Evolutionary conservation across 305 asterid species (phyloP).

Genomic region (Solanum chacoense): DNA sequence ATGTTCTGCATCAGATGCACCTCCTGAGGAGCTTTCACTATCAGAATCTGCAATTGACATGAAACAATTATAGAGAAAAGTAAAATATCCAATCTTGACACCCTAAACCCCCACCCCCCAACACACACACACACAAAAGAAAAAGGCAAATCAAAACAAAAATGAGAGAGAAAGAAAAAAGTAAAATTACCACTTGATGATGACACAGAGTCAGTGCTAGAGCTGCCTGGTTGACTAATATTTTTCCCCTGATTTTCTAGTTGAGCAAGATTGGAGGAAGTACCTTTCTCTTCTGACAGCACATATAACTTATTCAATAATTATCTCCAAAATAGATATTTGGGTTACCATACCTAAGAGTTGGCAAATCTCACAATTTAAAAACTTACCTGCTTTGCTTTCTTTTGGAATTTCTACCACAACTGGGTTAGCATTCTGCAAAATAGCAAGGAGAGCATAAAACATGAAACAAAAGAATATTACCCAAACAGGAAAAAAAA

Average conservation of each 20-base stretch:
- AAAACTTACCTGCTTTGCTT: slow-evolving; percentile 30
- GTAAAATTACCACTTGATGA: slow-evolving; percentile 46
- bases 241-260: slow-evolving; percentile 25
- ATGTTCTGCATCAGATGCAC: slow-evolving; percentile 40
- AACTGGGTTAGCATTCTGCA: slow-evolving; percentile 28
- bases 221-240: slow-evolving; percentile 30
- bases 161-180: background rate
- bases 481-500: background rate
- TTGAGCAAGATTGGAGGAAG: slow-evolving; percentile 24
- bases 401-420: slow-evolving; percentile 30
- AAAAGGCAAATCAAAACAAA: slow-evolving; percentile 6
- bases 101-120: background rate
- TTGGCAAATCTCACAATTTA: background rate
- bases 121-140: background rate
- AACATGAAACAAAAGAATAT: background rate
- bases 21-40: slow-evolving; percentile 41
- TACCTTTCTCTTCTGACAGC: slow-evolving; percentile 28
- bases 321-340: background rate
- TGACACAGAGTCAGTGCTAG: slow-evolving; percentile 46
- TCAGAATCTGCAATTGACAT: slow-evolving; percentile 34
- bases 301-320: slow-evolving; percentile 8
- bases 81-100: background rate
- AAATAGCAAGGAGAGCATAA: background rate
- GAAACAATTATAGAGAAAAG: background rate
- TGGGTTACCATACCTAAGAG: background rate